These are phyloP conservation scores for Pythium grandisporangium DNA, from an alignment of 352 stramenopile species.

Conservation along the genomic window DNA sequence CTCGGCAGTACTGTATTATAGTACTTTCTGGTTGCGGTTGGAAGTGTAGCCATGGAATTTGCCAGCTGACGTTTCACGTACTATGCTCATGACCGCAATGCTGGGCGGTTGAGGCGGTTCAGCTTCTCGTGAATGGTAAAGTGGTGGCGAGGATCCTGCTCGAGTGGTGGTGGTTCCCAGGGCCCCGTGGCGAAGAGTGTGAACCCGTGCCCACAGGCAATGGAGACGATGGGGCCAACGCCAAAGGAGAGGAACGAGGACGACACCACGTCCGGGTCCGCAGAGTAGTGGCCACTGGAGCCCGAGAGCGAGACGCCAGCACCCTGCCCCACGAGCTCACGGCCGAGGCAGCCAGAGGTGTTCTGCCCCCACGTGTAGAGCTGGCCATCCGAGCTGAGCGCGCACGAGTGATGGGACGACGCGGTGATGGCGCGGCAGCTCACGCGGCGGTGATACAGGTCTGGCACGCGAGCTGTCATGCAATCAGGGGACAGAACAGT, in stretches of 20 bases:
- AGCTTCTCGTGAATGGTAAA: constrained; percentile 38
- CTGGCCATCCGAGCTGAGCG: constrained; percentile 40
- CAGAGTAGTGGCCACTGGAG: constrained; percentile 16
- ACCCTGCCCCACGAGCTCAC: constrained; percentile 14
- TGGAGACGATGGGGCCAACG: constrained; percentile 35
- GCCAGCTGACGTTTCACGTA: no score
- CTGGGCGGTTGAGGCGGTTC: constrained; percentile 40
- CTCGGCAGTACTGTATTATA: no score
- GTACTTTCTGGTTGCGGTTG: no score
- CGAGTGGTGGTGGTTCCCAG: constrained; percentile 28
- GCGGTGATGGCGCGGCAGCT: constrained; percentile 33
- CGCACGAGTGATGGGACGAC: constrained; percentile 49
- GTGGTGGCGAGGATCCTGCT: constrained; percentile 22
- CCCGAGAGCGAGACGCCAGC: no score
- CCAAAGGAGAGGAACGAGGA: constrained; percentile 24
- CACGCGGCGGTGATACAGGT: constrained; percentile 38
- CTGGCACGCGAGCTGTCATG: constrained; percentile 44
- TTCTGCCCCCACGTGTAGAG: constrained; percentile 73
- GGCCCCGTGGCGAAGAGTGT: constrained; percentile 46
- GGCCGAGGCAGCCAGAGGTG: constrained; percentile 38
- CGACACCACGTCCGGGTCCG: constrained; percentile 38
- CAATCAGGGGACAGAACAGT: background rate
- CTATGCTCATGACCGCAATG: no score
- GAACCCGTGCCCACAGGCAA: constrained; percentile 45
- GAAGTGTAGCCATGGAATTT: constrained; percentile 10